Evolutionary conservation across 1,284 basidiomycete genomes (phyloP), one percentile per base, ranked within the genome.

Genomic region (Thecaphora thlaspeos): DNA sequence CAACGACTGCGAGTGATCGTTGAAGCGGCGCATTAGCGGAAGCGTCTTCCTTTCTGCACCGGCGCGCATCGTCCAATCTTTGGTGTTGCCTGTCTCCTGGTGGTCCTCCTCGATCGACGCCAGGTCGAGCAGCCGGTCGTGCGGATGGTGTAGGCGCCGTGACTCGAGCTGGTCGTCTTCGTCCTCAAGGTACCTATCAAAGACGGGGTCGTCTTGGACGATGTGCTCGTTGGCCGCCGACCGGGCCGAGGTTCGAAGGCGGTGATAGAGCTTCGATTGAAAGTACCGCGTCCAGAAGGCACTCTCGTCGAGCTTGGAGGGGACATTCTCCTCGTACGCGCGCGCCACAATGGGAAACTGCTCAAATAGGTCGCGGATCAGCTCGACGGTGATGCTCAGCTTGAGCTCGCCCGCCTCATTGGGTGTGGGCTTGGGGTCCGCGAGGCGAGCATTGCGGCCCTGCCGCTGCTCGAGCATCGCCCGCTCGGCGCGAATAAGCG

Each of bases 261-360:
- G 87, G 74, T 96, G 90, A 82, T 95, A 97, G 10, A 99, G 82
- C 71, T 89, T 91, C 11, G 90, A 93, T 68, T 90, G 88, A 77
- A 99, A 97, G 80, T 97, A 99, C 34, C 94, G 85, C 64, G 85
- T 87, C 95, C 95, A 99, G 75, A 99, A 99, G 60, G 91, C 87
- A 52, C 84, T 86, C 78, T 96, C 91, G 26, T 86, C 85, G 41
- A 96, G 83, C 88, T 89, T 88, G 52, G 80, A 82, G 1, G 93
- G 93, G 0, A 98, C 94, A 66, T 93, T 91, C 73, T 95, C 92
- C 54, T 83, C 87, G 75, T 94, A 96, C 1, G 92, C 93, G 73
- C 86, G 88, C 43, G 88, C 86, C 8, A 98, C 90, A 30, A 96
- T 88, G 2, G 95, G 94, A 74, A 93, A 97, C 81, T 96, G 93